phyloP scores from a whole-genome alignment of 306 rosid genomes.

The Leucaena leucocephala region DNA sequence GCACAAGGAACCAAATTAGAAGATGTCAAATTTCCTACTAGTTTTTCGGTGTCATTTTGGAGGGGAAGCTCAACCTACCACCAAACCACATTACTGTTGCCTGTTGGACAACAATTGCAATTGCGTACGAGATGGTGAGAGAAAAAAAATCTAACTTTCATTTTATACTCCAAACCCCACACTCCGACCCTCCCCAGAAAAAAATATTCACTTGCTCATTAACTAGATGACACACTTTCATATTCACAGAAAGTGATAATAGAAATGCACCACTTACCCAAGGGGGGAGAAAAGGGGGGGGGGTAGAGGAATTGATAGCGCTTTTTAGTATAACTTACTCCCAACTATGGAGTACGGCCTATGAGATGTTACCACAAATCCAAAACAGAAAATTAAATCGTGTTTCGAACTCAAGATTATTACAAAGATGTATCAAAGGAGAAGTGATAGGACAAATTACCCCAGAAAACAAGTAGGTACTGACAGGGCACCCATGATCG shows the following conservation, averaged over 20 bases:
- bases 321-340: background rate
- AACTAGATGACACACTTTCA: background rate
- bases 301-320: background rate
- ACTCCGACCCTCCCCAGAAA: background rate
- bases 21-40: background rate
- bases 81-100: background rate
- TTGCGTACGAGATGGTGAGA: background rate
- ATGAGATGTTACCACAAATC: background rate
- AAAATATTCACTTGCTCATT: background rate
- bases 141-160: background rate
- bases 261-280: background rate
- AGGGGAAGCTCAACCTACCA: background rate
- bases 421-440: background rate
- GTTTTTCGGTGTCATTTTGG: background rate
- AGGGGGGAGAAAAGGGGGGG: too few relatives aligned
- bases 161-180: background rate
- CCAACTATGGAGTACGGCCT: background rate
- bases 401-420: background rate
- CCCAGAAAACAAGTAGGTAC: constrained; percentile 86
- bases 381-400: background rate
- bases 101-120: background rate
- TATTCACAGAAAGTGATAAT: background rate
- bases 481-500: constrained; percentile 87
- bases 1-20: background rate
- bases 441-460: constrained; percentile 41